Base-by-base conservation (phyloP, 148 eudicot genomes). In the Drosera capensis region DNA sequence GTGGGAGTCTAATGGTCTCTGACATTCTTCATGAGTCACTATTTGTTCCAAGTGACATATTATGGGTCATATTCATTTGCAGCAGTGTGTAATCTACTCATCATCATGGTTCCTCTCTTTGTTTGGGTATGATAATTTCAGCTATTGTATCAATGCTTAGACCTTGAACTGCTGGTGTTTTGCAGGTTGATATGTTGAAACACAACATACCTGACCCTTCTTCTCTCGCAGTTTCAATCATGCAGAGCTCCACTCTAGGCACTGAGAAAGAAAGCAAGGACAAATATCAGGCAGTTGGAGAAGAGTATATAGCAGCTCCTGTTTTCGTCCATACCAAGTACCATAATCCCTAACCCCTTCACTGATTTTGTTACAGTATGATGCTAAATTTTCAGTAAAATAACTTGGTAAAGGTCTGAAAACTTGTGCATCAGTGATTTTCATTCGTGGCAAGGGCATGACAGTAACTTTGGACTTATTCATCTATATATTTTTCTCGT, bases 201-300 rank as follows among this genome's bases (percentile, higher is more conserved):
- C 97, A 88, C 59, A 71, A 75, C 38, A 64, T 88, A 59, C 92
- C 96, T 26, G 94, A 88, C 54, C 94, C 96, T 19, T 88, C 96
- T 46, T 72, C 86, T 30, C 60, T 69, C 28, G 18, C 72, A 7
- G 45, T 67, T 20, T 52, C 78, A 35, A 80, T 70, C 40, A 52
- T 75, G 39, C 96, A 79, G 50, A 73, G 60, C 59, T 68, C 86
- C 25, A 73, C 58, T 60, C 26, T 62, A 67, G 63, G 70, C 23
- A 47, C 74, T 7, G 90, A 79, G 29, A 87, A 83, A 56, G 94
- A 83, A 40, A 74, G 34, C 54, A 73, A 72, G 59, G 87, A 70
- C 55, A 77, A 71, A 64, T 54, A 57, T 56, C 75, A 56, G 45
- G 97, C 78, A 50, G 60, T 51, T 35, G 87, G 81, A 65, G 80